These are phyloP conservation scores for Hemerocallis citrina DNA, from an alignment of 106 monocot species.

Conservation along the genomic window DNA sequence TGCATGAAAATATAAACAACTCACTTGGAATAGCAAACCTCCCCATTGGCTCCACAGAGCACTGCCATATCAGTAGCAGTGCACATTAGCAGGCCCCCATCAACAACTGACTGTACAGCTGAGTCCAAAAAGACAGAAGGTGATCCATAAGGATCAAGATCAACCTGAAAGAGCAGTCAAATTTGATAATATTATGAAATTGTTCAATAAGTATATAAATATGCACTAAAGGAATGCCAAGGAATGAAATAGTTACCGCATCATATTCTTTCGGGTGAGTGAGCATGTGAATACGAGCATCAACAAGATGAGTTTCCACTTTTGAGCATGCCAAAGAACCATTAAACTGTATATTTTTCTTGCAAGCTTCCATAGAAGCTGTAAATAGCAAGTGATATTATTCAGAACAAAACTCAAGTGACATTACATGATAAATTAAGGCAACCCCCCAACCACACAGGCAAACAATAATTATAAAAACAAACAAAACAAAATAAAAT, in stretches of 20 bases:
- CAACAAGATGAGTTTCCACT: conserved; percentile 69
- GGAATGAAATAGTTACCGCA: conserved; percentile 47
- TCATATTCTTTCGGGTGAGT: conserved; percentile 87
- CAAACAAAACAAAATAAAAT: no score
- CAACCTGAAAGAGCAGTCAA: conserved; percentile 46
- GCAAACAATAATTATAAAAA: background rate
- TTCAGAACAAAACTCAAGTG: background rate
- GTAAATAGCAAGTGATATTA: no score
- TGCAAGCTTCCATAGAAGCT: conserved; percentile 26
- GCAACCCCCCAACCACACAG: no score
- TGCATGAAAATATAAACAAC: conserved; percentile 1
- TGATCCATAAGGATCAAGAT: conserved; percentile 87
- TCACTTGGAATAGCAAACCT: conserved; percentile 91
- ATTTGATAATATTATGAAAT: no score
- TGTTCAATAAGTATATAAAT: no score
- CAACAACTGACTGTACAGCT: conserved; percentile 74
- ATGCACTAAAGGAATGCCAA: no score
- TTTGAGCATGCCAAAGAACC: conserved; percentile 49
- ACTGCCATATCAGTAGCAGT: conserved; percentile 96
- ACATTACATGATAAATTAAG: background rate
- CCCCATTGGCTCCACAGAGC: conserved; percentile 64
- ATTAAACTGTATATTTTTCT: conserved; percentile 38
- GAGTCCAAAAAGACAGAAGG: conserved; percentile 84
- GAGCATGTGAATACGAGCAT: conserved; percentile 88
- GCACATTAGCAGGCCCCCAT: conserved; percentile 88